These are phyloP conservation scores for Aegilops longissima DNA, from an alignment of 176 grass and related monocot genomes.

Conservation along the genomic window DNA sequence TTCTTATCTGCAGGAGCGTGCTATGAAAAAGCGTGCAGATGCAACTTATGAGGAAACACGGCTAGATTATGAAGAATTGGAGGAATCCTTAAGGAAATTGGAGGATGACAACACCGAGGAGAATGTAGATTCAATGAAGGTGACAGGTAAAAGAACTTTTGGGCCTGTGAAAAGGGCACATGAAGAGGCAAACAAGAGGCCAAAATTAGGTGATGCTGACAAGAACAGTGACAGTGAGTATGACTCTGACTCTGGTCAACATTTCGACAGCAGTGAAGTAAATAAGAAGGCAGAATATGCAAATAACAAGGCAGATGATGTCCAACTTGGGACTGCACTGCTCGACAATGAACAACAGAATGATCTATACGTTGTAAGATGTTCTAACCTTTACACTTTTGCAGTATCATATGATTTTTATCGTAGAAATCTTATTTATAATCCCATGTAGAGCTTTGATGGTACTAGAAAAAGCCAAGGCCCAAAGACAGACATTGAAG, in stretches of 20 bases:
- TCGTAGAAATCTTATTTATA: constrained; percentile 18
- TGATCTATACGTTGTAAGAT: constrained; percentile 58
- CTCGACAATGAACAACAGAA: constrained; percentile 57
- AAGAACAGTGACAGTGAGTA: constrained; percentile 65
- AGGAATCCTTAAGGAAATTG: constrained; percentile 75
- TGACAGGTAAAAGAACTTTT: constrained; percentile 74
- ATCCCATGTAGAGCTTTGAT: constrained; percentile 54
- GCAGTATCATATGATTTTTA: constrained; percentile 8
- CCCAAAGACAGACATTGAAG: constrained; percentile 78
- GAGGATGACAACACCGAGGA: constrained; percentile 52
- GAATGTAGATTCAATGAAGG: constrained; percentile 48
- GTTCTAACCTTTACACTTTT: constrained; percentile 6
- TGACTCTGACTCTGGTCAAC: constrained; percentile 44
- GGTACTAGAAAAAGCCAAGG: constrained; percentile 55
- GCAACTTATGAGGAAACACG: constrained; percentile 71
- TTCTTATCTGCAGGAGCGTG: constrained; percentile 62
- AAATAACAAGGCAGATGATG: constrained; percentile 41
- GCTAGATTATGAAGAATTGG: constrained; percentile 73
- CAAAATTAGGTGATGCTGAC: constrained; percentile 39
- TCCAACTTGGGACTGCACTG: constrained; percentile 52
- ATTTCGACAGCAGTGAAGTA: constrained; percentile 36
- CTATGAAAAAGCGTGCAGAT: constrained; percentile 77
- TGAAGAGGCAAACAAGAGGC: constrained; percentile 49
- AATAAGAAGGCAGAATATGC: constrained; percentile 44
- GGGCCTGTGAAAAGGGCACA: constrained; percentile 53